Base-by-base conservation (phyloP, 176 grass and related monocot species). In the Coix lacrymajobi region DNA sequence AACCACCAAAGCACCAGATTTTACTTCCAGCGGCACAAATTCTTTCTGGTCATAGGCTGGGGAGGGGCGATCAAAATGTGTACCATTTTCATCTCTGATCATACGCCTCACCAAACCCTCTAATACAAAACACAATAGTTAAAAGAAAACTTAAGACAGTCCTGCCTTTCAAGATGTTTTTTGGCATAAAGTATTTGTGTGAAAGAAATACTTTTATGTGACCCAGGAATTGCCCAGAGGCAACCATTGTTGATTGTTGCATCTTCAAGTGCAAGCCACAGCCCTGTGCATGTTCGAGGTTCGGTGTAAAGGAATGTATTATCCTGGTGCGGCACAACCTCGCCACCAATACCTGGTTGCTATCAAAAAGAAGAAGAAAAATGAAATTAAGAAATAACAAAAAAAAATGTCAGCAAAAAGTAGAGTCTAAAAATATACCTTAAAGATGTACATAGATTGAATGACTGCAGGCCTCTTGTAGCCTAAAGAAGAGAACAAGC, bases 371-470 rank as follows among this genome's bases (percentile, higher is more conserved):
- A 19, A 71, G 62, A 40, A 40, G 61, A 20, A 9, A 11, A 65
- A 56, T 52, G n/a, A 43, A 72, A 56, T 62, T 15, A 69, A 20
- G 6, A 57, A 37, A 17, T 45, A 48, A 16, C 14, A 82, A 67
- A 83, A 82, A 67, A 83, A 4, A 30, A 82, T 30, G 9, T 54
- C 12, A 48, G 49, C 34, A 81, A 60, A 66, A 88, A 72, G 29
- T 57, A 82, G n/a, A 14, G 12, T 20, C 16, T 73, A 13, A 43
- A 54, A 17, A 80, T 71, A 11, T 88, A 95, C 96, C 96, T 98
- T 98, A 91, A 98, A 98, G 32, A 95, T 98, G 84, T 98, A 98
- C 96, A 95, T 98, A 24, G 92, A 98, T 81, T 98, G 96, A 73
- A 95, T 88, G 71, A 98, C 89, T 22, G 86, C 86, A 70, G 92